These are phyloP conservation scores for Coleophoma crateriformis DNA, from an alignment of 2,329 filamentous ascomycete species.

Conservation along the genomic window DNA sequence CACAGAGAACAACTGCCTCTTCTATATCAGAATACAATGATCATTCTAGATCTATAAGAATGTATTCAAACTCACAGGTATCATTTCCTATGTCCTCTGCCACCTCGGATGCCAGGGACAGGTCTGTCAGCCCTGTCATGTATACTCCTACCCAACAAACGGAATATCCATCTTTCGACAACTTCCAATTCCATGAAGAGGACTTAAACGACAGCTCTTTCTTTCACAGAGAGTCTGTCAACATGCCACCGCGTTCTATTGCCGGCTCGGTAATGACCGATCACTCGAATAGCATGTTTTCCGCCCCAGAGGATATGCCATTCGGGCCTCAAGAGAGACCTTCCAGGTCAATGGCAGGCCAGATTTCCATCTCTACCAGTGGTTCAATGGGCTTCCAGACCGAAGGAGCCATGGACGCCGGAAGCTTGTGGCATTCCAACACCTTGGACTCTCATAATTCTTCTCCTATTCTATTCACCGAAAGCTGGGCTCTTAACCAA, in stretches of 20 bases:
- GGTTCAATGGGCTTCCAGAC: constrained; percentile 19
- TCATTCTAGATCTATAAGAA: constrained; percentile 19
- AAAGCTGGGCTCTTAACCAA: constrained; percentile 16
- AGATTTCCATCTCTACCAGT: constrained; percentile 13
- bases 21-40: constrained; percentile 20
- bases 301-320: constrained; percentile 16
- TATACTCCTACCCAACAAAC: constrained; percentile 22
- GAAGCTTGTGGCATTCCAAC: constrained; percentile 19
- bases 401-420: constrained; percentile 13
- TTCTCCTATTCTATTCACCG: constrained; percentile 19
- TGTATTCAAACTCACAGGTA: constrained; percentile 21
- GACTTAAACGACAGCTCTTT: constrained; percentile 16
- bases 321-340: constrained; percentile 8
- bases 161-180: constrained; percentile 21
- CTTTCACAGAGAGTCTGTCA: constrained; percentile 17
- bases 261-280: constrained; percentile 15
- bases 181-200: constrained; percentile 20
- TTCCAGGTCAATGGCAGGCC: constrained; percentile 12
- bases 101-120: constrained; percentile 23
- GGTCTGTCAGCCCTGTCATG: constrained; percentile 24
- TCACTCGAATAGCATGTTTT: constrained; percentile 16
- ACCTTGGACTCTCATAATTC: constrained; percentile 21
- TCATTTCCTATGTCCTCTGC: constrained; percentile 25
- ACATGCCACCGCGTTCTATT: constrained; percentile 10
- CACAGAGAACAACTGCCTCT: constrained; percentile 17